A percentile compares a stretch with the other conserved stretches of the same genome.
phyloP scores from a whole-genome alignment of 176 grass and related monocot species.

The Avena sativa region DNA sequence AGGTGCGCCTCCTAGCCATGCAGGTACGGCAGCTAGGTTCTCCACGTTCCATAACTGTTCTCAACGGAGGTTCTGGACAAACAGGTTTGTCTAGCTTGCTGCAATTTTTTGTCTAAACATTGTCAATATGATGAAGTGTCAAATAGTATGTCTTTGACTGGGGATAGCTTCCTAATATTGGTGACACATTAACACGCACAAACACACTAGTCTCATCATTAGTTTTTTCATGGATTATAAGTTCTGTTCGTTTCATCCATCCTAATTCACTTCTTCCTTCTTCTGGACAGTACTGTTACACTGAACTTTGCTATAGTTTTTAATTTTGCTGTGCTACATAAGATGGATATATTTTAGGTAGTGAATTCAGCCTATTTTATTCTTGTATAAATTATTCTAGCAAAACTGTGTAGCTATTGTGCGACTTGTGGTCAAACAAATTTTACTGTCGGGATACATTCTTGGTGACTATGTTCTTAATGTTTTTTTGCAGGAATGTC shows the following conservation, averaged over 20 bases:
- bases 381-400: conserved; percentile 5
- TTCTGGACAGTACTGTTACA: background rate
- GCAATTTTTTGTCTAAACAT: conserved; percentile 20
- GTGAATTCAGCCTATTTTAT: background rate
- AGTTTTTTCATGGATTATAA: background rate
- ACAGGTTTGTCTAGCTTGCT: conserved; percentile 61
- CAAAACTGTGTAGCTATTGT: background rate
- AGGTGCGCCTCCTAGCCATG: conserved; percentile 75
- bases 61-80: conserved; percentile 72
- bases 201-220: background rate
- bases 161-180: background rate
- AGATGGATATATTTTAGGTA: background rate
- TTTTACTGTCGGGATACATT: conserved; percentile 8
- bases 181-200: background rate
- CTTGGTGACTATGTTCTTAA: conserved; percentile 36
- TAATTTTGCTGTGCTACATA: background rate
- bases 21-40: conserved; percentile 65
- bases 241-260: background rate
- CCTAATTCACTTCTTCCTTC: background rate
- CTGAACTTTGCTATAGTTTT: background rate
- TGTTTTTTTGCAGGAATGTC: conserved; percentile 59
- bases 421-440: background rate
- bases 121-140: background rate
- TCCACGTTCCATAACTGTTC: conserved; percentile 67
- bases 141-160: background rate